These are phyloP conservation scores for Gilbertella persicaria DNA, from an alignment of 371 early-diverging fungal genomes.

Conservation along the genomic window DNA sequence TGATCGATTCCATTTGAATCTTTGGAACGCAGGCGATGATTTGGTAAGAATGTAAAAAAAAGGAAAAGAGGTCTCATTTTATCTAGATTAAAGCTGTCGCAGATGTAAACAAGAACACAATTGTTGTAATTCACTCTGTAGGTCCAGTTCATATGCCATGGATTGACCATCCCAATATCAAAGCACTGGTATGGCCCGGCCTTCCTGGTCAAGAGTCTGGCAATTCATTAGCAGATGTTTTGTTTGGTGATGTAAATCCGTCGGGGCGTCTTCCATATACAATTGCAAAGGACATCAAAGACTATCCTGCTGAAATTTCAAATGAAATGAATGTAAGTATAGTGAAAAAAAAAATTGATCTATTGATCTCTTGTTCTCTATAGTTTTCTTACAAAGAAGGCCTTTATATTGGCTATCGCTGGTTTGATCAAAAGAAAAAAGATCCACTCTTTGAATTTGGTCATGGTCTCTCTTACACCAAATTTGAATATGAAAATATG, in stretches of 20 bases:
- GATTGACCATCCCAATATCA: slow-evolving; percentile 55
- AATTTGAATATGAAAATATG: slow-evolving; percentile 46
- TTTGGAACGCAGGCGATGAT: too few relatives aligned
- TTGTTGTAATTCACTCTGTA: slow-evolving; percentile 64
- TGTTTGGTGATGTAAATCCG: slow-evolving; percentile 67
- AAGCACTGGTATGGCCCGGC: slow-evolving; percentile 56
- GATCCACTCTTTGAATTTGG: slow-evolving; percentile 60
- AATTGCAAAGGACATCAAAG: slow-evolving; percentile 38
- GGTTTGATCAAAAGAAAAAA: slow-evolving; percentile 51
- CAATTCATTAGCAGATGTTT: slow-evolving; percentile 59
- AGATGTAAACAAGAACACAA: slow-evolving; percentile 48
- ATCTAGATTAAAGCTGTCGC: slow-evolving; percentile 56
- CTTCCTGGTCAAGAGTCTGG: slow-evolving; percentile 63
- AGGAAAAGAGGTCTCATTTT: too few relatives aligned
- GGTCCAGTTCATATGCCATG: slow-evolving; percentile 62
- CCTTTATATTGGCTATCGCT: slow-evolving; percentile 58
- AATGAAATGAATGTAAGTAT: too few relatives aligned
- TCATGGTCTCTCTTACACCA: slow-evolving; percentile 65
- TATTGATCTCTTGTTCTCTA: too few relatives aligned
- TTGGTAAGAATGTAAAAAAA: too few relatives aligned
- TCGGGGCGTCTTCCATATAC: slow-evolving; percentile 64
- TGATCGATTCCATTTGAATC: too few relatives aligned
- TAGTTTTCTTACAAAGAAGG: slow-evolving; percentile 64
- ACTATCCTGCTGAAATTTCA: too few relatives aligned
- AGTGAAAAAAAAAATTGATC: too few relatives aligned